Conservation (phyloP, 768 basidiomycete genomes). For the Boletus edulis region DNA sequence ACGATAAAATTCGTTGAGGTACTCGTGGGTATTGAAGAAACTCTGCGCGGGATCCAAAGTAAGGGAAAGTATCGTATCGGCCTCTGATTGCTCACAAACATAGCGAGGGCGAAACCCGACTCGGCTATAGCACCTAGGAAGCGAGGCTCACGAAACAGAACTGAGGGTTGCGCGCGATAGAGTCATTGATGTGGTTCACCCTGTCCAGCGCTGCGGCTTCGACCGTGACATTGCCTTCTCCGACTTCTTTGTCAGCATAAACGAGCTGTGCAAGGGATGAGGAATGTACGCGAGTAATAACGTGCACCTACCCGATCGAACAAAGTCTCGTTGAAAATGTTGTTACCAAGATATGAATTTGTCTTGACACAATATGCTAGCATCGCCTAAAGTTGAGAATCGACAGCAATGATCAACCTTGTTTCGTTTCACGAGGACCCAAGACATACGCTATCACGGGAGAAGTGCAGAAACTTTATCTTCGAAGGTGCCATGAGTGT, state of each 20-base stretch:
- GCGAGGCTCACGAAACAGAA: constrained; percentile 17
- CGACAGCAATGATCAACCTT: not conserved
- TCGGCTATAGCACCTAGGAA: constrained; percentile 13
- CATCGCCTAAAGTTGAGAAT: constrained; percentile 13
- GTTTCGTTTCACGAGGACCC: too few species aligned
- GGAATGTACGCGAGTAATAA: not conserved
- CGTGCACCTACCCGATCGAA: constrained; percentile 12
- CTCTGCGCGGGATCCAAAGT: constrained; percentile 10
- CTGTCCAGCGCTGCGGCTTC: constrained; percentile 19
- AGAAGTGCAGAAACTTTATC: not conserved
- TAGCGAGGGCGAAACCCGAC: constrained; percentile 14
- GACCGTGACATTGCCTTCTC: constrained; percentile 12
- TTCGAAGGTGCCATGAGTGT: constrained; percentile 21
- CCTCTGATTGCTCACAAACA: constrained; percentile 23
- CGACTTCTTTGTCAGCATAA: constrained; percentile 14
- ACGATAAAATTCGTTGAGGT: constrained; percentile 14
- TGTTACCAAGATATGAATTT: constrained; percentile 18
- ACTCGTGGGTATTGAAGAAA: constrained; percentile 12
- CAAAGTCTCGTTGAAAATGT: constrained; percentile 24
- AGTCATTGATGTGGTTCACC: constrained; percentile 18
- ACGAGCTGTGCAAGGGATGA: not conserved
- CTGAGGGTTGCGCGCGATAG: constrained; percentile 19
- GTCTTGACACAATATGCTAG: constrained; percentile 17
- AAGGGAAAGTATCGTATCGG: constrained; percentile 5
- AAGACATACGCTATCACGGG: too few species aligned